Base-by-base conservation (phyloP, 768 basidiomycete genomes). In the Collybiopsis luxurians region DNA sequence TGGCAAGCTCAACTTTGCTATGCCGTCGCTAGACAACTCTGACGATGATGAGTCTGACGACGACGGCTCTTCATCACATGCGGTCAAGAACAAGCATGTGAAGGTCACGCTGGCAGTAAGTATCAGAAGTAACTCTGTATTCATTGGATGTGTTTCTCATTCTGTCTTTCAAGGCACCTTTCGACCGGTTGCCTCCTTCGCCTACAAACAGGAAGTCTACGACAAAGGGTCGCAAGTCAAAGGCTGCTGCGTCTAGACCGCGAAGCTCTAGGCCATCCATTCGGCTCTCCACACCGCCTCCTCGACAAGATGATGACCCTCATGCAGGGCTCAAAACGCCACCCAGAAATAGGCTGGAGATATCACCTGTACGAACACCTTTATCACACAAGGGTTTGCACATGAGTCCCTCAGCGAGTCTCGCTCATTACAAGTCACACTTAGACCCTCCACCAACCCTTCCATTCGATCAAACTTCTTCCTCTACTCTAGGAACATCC, bases 391-490 rank as follows among this genome's bases (percentile, higher is more conserved):
- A 78, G 61, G 87, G 85, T 38, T 65, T 87, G 34, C 83, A 86
- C 61, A 86, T 86, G 85, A 86, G 85, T 60, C 87, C 87, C 3
- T 79, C 79, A 2, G 69, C 85, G 1, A 86, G 83, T 60, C 75
- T 88, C 13, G 81, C 76, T 9, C 83, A 89, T 69, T 88, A 86
- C 67, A 89, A 88, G 62, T 80, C 82, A 9, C 74, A 86, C 60
- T 73, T 88, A 12, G 85, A 88, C 60, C 87, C 87, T 0, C 85
- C 85, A 21, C 71, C 64, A 31, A 75, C 75, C 3, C 71, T 75
- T 21, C 77, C 76, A 19, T 75, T 75, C 1, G 69, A 71, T 36
- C 73, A 71, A 12, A 79, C 80, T 3, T 81, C 81, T 2, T 59
- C 67, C 7, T 58, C 65, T 12, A 44, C 65, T 30, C n/a, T n/a